Evolutionary conservation across 2,329 filamentous ascomycete genomes (phyloP).

Genomic region (Thelonectria olida): DNA sequence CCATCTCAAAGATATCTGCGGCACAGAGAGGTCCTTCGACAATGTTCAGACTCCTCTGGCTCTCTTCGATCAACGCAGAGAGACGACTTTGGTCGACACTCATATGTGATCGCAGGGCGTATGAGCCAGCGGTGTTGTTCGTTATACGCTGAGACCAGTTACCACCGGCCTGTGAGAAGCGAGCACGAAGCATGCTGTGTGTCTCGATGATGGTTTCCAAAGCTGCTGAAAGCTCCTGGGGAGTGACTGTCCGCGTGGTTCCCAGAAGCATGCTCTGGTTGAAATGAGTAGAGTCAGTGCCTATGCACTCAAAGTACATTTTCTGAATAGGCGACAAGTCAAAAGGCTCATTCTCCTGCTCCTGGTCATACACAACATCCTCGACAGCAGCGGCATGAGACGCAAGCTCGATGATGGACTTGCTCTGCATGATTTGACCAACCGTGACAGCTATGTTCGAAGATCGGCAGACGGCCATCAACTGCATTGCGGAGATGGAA

Average conservation of each 20-base stretch:
- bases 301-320: conserved; percentile 21
- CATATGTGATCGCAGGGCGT: background rate
- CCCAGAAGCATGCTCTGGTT: conserved; percentile 30
- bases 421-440: conserved; percentile 32
- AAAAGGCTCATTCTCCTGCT: conserved; percentile 10
- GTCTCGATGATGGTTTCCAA: conserved; percentile 15
- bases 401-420: conserved; percentile 33
- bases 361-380: background rate
- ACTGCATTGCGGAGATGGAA: conserved; percentile 34
- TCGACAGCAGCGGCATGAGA: conserved; percentile 6
- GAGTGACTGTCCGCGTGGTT: conserved; percentile 2
- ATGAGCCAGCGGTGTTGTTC: conserved; percentile 2
- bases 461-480: conserved; percentile 31
- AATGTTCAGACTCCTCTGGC: conserved; percentile 13
- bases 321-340: conserved; percentile 23
- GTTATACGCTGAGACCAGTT: conserved; percentile 25
- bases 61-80: conserved; percentile 4
- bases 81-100: background rate
- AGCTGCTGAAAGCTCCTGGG: background rate
- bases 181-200: conserved; percentile 32
- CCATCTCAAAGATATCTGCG: conserved; percentile 26
- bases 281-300: conserved; percentile 20
- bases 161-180: background rate
- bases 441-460: conserved; percentile 24
- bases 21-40: conserved; percentile 22